Evolutionary conservation across 129 eudicot species (phyloP), one percentile per base, ranked within the genome.

Genomic region (Helichrysum umbraculigerum): DNA sequence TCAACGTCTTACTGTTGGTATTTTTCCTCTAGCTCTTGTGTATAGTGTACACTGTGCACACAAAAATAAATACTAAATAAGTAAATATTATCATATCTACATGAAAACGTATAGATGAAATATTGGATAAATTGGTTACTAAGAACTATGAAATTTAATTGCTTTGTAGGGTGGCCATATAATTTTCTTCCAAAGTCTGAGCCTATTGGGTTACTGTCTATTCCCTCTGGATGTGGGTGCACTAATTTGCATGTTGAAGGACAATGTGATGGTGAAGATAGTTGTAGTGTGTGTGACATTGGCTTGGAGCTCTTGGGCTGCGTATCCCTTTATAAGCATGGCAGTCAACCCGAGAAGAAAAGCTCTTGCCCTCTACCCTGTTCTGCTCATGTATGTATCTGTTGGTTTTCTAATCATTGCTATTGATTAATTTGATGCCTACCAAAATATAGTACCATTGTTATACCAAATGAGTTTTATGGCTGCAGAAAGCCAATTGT

Each of bases 261-360:
- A 88, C 77, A 88, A 87, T 57, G 90, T 88, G 39, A 79, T 88
- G 22, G 12, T 93, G 73, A 93, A 93, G 79, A 66, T 88, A 80
- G 85, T 85, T 21, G 96, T 93, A 56, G 98, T 90, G 25, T 84
- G 83, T 10, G 84, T 93, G 66, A 84, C 96, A 39, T 80, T 93
- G 83, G 91, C 90, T 2, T 93, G 98, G 98, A 93, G 98, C 81
- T 90, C 87, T 3, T 93, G 98, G 98, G 97, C 98, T n/a, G 98
- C 98, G 33, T 93, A 93, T 80, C 98, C 98, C 1, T 93, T 93
- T 86, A 93, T 93, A 93, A 93, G 98, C 76, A 88, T 87, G 32
- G 98, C 98, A 30, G 98, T 93, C 10, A 87, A 84, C 79, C 97
- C 97, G 0, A 79, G 90, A 75, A 88, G 98, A 86, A 93, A 93